phyloP scores from a whole-genome alignment of 768 basidiomycete species.

The Phanerochaete carnosa region DNA sequence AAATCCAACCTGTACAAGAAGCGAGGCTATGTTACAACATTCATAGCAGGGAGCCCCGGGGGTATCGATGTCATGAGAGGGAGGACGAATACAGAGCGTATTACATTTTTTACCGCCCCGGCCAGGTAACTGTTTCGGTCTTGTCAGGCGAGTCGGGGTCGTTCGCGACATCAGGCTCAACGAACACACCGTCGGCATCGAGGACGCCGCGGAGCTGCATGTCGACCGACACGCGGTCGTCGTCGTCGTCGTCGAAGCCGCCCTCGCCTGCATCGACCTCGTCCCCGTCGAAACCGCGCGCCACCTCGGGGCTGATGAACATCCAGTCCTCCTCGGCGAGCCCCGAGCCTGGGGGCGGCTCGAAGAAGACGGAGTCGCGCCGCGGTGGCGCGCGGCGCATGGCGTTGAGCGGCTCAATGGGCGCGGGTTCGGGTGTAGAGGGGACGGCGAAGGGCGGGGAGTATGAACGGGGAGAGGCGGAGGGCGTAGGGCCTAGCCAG shows the following conservation, averaged over 20 bases:
- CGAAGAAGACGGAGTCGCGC: background rate
- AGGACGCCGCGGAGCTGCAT: conserved; percentile 11
- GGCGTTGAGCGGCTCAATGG: background rate
- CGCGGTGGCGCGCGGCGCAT: background rate
- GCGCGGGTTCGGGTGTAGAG: background rate
- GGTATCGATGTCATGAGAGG: background rate
- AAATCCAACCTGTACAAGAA: too few relatives aligned
- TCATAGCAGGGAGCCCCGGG: background rate
- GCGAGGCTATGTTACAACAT: too few relatives aligned
- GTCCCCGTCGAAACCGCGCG: background rate
- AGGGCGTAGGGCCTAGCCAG: background rate
- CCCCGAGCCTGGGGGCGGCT: background rate
- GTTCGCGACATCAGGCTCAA: conserved; percentile 15
- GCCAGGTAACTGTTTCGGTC: conserved; percentile 39
- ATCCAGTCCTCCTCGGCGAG: background rate
- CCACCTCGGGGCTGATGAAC: background rate
- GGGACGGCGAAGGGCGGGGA: conserved; percentile 1
- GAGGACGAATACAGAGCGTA: background rate
- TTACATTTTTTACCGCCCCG: conserved; percentile 35
- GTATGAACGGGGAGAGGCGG: conserved; percentile 1
- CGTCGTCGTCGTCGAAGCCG: background rate
- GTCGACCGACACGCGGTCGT: background rate
- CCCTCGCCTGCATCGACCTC: background rate
- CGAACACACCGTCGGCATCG: conserved; percentile 43
- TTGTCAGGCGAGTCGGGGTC: conserved; percentile 46